These are phyloP conservation scores for Micromonas pusilla DNA, from an alignment of 139 green algal genomes.

Conservation along the genomic window DNA sequence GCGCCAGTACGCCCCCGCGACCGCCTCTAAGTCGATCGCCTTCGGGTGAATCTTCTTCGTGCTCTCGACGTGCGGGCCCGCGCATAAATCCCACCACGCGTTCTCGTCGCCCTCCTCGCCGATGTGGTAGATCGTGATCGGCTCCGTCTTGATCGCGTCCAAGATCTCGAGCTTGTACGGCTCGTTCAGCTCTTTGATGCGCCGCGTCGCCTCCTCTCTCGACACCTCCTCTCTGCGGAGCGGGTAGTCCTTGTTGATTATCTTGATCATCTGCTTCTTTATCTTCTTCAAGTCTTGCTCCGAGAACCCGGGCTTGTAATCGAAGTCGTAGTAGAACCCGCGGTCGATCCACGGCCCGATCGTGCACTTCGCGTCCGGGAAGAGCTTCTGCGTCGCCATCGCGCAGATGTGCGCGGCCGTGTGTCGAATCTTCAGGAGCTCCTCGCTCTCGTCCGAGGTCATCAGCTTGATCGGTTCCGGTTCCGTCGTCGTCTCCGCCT, in stretches of 20 bases:
- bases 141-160: slow-evolving; percentile 66
- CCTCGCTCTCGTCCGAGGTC: slow-evolving; percentile 8
- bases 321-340: slow-evolving; percentile 99
- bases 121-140: slow-evolving; percentile 98
- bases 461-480: background rate
- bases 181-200: slow-evolving; percentile 77
- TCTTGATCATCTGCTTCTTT: slow-evolving; percentile 84
- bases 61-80: slow-evolving; percentile 79
- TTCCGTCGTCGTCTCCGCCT: background rate
- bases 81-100: slow-evolving; percentile 90
- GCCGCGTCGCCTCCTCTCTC: slow-evolving; percentile 62
- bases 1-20: slow-evolving; percentile 74
- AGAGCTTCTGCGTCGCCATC: slow-evolving; percentile 92
- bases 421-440: slow-evolving; percentile 27
- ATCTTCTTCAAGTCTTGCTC: slow-evolving; percentile 90
- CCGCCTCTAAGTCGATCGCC: slow-evolving; percentile 81
- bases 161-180: slow-evolving; percentile 98
- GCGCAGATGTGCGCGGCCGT: slow-evolving; percentile 88
- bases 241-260: slow-evolving; percentile 46
- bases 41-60: slow-evolving; percentile 73
- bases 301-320: slow-evolving; percentile 63
- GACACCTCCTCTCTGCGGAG: slow-evolving; percentile 45
- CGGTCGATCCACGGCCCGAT: slow-evolving; percentile 91
- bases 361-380: slow-evolving; percentile 77
- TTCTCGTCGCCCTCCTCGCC: too few species aligned